phyloP scores from a whole-genome alignment of 305 asterid genomes.

The Solanum chacoense region DNA sequence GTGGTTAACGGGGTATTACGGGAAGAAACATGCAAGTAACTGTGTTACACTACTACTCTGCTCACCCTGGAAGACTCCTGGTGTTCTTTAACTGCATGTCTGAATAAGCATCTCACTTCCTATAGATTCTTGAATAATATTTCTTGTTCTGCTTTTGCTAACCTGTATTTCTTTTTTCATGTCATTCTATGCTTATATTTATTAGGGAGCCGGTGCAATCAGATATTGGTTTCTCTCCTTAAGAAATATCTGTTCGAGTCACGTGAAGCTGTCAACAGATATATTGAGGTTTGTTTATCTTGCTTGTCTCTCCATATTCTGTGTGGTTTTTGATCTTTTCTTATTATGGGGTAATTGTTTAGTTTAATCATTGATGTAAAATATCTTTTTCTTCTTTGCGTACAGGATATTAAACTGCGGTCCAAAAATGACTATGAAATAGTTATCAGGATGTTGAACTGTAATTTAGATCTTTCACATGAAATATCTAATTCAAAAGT shows the following conservation, averaged over 20 bases:
- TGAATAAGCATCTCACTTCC: neutral
- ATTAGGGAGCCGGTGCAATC: conserved; percentile 45
- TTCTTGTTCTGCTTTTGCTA: neutral
- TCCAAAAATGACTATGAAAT: conserved; percentile 52
- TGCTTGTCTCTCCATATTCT: neutral
- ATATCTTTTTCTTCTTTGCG: neutral
- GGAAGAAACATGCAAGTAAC: neutral
- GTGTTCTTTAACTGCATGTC: neutral
- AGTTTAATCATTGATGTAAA: neutral
- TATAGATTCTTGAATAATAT: neutral
- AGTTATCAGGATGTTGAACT: conserved; percentile 54
- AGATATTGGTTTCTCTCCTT: conserved; percentile 45
- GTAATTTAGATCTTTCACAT: conserved; percentile 35
- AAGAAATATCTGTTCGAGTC: conserved; percentile 68
- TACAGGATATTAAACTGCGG: conserved; percentile 37
- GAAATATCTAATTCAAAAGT: conserved; percentile 47
- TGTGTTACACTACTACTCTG: neutral
- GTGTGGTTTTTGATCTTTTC: neutral
- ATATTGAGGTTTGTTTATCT: conserved; percentile 41
- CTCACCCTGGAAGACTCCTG: neutral
- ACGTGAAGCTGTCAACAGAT: conserved; percentile 41
- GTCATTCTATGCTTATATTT: conserved; percentile 5
- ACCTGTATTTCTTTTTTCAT: neutral
- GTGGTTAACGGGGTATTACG: neutral
- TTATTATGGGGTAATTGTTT: neutral